These are phyloP conservation scores for Fusarium sp. DNA, from an alignment of 2,329 filamentous ascomycete genomes.

Conservation along the genomic window DNA sequence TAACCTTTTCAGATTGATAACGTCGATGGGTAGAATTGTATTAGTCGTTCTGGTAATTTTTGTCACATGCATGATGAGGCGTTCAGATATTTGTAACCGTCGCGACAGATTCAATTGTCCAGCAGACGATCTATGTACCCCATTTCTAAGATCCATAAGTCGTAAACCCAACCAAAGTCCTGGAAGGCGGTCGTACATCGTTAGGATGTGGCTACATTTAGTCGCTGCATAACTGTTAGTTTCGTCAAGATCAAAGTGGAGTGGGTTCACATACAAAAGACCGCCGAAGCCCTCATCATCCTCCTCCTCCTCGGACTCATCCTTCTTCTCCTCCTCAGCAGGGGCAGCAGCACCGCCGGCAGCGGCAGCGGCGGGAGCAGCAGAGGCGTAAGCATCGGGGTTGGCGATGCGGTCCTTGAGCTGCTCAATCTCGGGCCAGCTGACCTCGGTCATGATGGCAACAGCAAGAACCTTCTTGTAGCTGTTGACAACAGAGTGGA, in stretches of 20 bases:
- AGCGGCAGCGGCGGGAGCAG: conserved; percentile 77
- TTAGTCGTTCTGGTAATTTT: conserved; percentile 34
- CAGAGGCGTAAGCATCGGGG: conserved; percentile 92
- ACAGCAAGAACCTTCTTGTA: conserved; percentile 98
- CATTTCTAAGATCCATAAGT: conserved; percentile 54
- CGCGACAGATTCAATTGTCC: conserved; percentile 54
- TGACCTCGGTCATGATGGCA: conserved; percentile 89
- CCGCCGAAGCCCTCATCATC: conserved; percentile 80
- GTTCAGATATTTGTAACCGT: conserved; percentile 48
- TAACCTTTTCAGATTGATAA: conserved; percentile 56
- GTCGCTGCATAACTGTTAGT: conserved; percentile 62
- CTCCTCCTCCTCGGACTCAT: conserved; percentile 75
- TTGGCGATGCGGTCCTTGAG: conserved; percentile 99
- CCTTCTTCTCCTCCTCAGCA: conserved; percentile 72
- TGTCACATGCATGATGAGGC: conserved; percentile 37
- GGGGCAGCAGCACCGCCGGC: conserved; percentile 63
- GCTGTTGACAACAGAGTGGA: conserved; percentile 94
- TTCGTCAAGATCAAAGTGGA: neutral
- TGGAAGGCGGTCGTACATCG: conserved; percentile 55
- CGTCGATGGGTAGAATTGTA: conserved; percentile 13
- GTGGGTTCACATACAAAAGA: conserved; percentile 70
- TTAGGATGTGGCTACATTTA: conserved; percentile 57
- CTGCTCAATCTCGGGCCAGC: conserved; percentile 95
- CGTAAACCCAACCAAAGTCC: conserved; percentile 59
- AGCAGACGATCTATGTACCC: conserved; percentile 62